phyloP scores from a whole-genome alignment of 768 basidiomycete species.

The Tulasnella sp. region DNA sequence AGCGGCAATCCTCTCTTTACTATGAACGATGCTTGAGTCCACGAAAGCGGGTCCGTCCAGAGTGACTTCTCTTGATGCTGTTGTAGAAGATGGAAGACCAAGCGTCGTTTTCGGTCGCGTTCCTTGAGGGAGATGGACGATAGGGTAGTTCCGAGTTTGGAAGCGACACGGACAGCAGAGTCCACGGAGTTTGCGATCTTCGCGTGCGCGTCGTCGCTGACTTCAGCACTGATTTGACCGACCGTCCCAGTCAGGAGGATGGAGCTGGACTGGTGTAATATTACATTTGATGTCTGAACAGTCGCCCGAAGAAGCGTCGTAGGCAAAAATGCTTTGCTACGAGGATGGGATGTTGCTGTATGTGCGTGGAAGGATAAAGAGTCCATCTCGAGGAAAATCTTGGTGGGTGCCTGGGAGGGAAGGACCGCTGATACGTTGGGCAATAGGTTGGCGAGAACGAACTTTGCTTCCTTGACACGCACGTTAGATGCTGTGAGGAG shows the following conservation, averaged over 20 bases:
- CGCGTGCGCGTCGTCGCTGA: background rate
- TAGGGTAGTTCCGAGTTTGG: slow-evolving; percentile 9
- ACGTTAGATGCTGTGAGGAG: slow-evolving; percentile 4
- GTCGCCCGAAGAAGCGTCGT: slow-evolving; percentile 1
- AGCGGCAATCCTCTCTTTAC: slow-evolving; percentile 65
- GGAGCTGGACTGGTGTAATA: background rate
- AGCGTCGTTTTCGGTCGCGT: background rate
- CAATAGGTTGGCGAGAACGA: background rate
- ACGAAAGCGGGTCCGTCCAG: slow-evolving; percentile 54
- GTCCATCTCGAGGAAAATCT: background rate
- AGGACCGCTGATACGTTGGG: background rate
- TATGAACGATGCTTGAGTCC: slow-evolving; percentile 73
- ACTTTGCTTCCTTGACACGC: background rate
- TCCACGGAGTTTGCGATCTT: background rate
- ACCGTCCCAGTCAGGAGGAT: background rate
- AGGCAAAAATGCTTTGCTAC: slow-evolving; percentile 5
- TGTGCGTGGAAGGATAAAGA: background rate
- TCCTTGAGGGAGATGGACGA: background rate
- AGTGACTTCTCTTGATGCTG: slow-evolving; percentile 13
- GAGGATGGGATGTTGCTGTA: slow-evolving; percentile 9
- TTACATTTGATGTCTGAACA: background rate
- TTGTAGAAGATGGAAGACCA: slow-evolving; percentile 3
- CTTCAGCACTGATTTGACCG: background rate
- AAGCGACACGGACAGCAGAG: background rate
- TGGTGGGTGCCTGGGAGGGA: background rate